Percentiles rank a stretch among this genome's conserved stretches.
Evolutionary conservation across 805 yeast genomes (phyloP).

Genomic region (Lachancea nothofagi): DNA sequence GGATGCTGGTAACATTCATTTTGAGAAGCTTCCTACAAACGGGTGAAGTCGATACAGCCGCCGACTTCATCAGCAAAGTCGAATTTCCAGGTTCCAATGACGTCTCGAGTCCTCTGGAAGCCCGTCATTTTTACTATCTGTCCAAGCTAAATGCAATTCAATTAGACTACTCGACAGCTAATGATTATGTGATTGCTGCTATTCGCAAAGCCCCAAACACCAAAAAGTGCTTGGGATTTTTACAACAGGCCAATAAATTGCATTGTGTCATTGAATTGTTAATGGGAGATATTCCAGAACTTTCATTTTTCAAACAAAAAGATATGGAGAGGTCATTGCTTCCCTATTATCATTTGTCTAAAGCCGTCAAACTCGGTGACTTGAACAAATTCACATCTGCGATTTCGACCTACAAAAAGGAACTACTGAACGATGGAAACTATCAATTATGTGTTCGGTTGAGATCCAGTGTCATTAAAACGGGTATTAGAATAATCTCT

Average conservation of each 20-base stretch:
- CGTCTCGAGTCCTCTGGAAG: slow-evolving; percentile 81
- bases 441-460: slow-evolving; percentile 80
- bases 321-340: slow-evolving; percentile 53
- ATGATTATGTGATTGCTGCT: slow-evolving; percentile 88
- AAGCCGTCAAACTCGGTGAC: slow-evolving; percentile 91
- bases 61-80: slow-evolving; percentile 81
- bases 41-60: slow-evolving; percentile 83
- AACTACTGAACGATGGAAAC: slow-evolving; percentile 69
- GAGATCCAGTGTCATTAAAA: slow-evolving; percentile 94
- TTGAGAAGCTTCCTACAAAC: slow-evolving; percentile 71
- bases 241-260: slow-evolving; percentile 84
- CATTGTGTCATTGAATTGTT: slow-evolving; percentile 83
- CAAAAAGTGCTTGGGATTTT: slow-evolving; percentile 73
- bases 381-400: slow-evolving; percentile 72
- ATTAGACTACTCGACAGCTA: slow-evolving; percentile 84
- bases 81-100: slow-evolving; percentile 66
- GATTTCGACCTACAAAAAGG: slow-evolving; percentile 53
- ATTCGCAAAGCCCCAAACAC: slow-evolving; percentile 95
- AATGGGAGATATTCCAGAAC: slow-evolving; percentile 95
- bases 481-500: slow-evolving; percentile 92
- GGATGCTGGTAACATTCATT: slow-evolving; percentile 77
- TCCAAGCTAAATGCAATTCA: slow-evolving; percentile 91
- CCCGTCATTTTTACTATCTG: slow-evolving; percentile 85
- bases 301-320: slow-evolving; percentile 68
- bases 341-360: slow-evolving; percentile 82